Conservation (phyloP, 352 stramenopile species). For the Phytopythium cucurbitacearum region DNA sequence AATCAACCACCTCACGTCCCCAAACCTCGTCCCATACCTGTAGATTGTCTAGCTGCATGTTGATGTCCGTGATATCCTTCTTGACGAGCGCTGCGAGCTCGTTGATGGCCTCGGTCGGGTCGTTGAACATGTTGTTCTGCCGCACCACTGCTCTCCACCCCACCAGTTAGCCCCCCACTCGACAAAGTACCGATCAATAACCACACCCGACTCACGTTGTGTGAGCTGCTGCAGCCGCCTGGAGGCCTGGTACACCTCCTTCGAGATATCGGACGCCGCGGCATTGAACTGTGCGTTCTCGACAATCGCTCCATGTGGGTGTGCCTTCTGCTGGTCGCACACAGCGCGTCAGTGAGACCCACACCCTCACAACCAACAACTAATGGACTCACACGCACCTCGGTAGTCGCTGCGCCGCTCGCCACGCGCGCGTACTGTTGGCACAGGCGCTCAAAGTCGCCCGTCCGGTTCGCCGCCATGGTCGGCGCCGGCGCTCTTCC, state of each 20-base stretch:
- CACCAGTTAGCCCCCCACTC: not conserved
- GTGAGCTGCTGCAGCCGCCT: constrained; percentile 78
- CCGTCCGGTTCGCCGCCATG: constrained; percentile 70
- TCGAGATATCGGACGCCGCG: constrained; percentile 74
- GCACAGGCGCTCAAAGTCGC: constrained; percentile 65
- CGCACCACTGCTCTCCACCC: constrained; percentile 48
- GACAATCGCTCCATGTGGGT: constrained; percentile 36
- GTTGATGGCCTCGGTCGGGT: constrained; percentile 81
- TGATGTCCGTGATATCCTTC: constrained; percentile 87
- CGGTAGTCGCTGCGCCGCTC: constrained; percentile 12
- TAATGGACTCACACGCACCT: constrained; percentile 12
- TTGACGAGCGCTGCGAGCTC: constrained; percentile 77
- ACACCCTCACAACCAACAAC: not conserved
- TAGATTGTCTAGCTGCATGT: constrained; percentile 80
- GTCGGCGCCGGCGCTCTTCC: constrained; percentile 1
- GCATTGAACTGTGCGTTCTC: constrained; percentile 82
- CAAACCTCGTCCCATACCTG: constrained; percentile 19
- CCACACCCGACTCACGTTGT: constrained; percentile 37
- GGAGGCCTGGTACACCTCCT: constrained; percentile 79
- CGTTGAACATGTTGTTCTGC: constrained; percentile 89
- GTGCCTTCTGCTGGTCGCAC: constrained; percentile 27
- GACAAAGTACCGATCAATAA: constrained; percentile 2
- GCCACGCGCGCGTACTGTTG: constrained; percentile 40
- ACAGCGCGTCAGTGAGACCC: constrained; percentile 7
- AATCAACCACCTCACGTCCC: not conserved